Evolutionary conservation across 1,139 yeast genomes (phyloP).

Genomic region (Taphrina wiesneri): DNA sequence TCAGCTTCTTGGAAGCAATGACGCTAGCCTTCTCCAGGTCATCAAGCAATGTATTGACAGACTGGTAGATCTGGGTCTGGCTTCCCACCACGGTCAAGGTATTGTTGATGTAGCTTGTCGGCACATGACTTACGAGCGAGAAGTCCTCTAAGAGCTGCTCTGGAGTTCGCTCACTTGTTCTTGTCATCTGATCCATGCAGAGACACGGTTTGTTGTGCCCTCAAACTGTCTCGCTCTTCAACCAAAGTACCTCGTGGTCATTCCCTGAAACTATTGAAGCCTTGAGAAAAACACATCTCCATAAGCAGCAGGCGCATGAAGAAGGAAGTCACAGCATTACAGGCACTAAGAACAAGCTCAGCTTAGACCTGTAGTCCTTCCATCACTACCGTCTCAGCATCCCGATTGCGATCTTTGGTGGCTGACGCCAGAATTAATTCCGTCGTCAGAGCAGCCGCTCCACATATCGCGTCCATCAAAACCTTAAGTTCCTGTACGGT

Average conservation of each 20-base stretch:
- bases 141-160: conserved; percentile 10
- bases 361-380: no score
- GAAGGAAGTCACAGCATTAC: no score
- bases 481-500: no score
- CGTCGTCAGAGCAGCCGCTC: no score
- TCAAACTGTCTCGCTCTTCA: not conserved
- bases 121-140: conserved; percentile 14
- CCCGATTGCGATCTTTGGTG: no score
- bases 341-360: no score
- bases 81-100: conserved; percentile 15
- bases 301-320: no score
- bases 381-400: no score
- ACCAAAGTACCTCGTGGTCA: not conserved
- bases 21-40: conserved; percentile 21
- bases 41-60: conserved; percentile 4
- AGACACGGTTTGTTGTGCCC: not conserved
- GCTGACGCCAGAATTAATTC: no score
- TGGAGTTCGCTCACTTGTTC: not conserved
- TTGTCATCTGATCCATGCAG: not conserved
- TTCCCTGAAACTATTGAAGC: no score
- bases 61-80: not conserved
- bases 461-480: no score
- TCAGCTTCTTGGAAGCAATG: conserved; percentile 6
- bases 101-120: conserved; percentile 24
- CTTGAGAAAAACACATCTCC: no score